phyloP scores from a whole-genome alignment of 208 protist species.

The Crithidia mellificae region DNA sequence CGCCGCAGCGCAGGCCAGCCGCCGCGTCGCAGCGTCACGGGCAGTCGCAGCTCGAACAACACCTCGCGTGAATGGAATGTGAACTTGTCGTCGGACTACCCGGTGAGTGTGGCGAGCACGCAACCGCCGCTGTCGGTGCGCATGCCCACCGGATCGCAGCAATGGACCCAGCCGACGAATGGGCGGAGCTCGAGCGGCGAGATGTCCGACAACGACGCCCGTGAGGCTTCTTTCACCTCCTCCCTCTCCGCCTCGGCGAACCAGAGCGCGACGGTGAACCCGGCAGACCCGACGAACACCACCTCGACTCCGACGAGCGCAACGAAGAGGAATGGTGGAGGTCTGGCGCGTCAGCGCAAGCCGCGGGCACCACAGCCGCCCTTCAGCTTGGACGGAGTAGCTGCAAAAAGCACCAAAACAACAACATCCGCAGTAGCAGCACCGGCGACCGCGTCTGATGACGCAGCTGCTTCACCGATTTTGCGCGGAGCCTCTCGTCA shows the following conservation, averaged over 20 bases:
- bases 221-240: background rate
- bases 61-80: slow-evolving; percentile 17
- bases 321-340: too few relatives aligned
- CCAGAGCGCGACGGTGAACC: background rate
- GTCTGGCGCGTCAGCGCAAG: background rate
- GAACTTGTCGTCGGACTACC: slow-evolving; percentile 6
- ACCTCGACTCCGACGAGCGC: background rate
- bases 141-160: background rate
- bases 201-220: slow-evolving; percentile 5
- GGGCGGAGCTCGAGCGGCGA: slow-evolving; percentile 20
- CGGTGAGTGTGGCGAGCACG: slow-evolving; percentile 21
- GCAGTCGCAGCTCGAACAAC: slow-evolving; percentile 9
- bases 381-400: slow-evolving; percentile 12
- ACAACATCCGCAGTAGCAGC: too few relatives aligned
- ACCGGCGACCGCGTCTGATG: too few relatives aligned
- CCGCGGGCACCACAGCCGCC: background rate
- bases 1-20: background rate
- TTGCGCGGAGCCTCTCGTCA: background rate
- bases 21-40: slow-evolving; percentile 3
- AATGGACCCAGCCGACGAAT: slow-evolving; percentile 3
- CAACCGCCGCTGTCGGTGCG: slow-evolving; percentile 12
- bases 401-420: too few relatives aligned
- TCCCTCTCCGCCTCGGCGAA: background rate
- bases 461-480: background rate
- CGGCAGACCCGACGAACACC: background rate